Evolutionary conservation across 345 rosid genomes (phyloP), one percentile per base, ranked within the genome.

Genomic region (Melaleuca alternifolia): DNA sequence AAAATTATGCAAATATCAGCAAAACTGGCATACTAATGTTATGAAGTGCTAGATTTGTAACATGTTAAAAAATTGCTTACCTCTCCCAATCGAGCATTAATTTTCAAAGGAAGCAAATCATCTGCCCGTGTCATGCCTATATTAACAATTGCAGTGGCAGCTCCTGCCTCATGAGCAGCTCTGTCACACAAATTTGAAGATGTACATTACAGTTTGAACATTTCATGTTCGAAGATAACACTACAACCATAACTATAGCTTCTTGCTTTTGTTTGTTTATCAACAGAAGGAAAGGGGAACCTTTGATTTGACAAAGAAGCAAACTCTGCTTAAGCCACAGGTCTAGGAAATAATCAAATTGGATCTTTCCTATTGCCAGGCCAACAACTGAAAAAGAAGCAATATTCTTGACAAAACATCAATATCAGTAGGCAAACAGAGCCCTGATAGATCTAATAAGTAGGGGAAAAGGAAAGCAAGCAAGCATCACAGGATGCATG

Each of bases 141-240:
- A 88, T 96, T 96, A 57, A 97, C 94, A 88, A 96, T 92, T 85
- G 98, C 98, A 33, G 97, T 96, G 83, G 92, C 89, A 86, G 98
- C 96, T 87, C 98, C 98, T 41, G 92, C 95, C 90, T 95, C 97
- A 24, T 96, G 93, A 83, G 98, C 98, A 48, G 97, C 96, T 88
- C 99, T 97, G 93, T 82, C 33, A 89, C 84, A 51, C 83, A 61
- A 56, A 46, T 1, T 50, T 85, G 44, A 85, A 83, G 82, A 26
- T 12, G 37, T 0, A 50, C n/a, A n/a, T n/a, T n/a, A n/a, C n/a
- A 85, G 33, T 37, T 83, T 24, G n/a, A 33, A 83, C 56, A 20
- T 0, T 28, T 83, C 26, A 5, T 44, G 2, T 51, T 20, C 61
- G 57, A 44, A 30, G 16, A 30, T 24, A 53, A 51, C 18, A 18